Percentiles rank a stretch among this genome's conserved stretches.
phyloP scores from a whole-genome alignment of 2,329 filamentous ascomycete species.

The Stagonosporopsis chrysanthemi region DNA sequence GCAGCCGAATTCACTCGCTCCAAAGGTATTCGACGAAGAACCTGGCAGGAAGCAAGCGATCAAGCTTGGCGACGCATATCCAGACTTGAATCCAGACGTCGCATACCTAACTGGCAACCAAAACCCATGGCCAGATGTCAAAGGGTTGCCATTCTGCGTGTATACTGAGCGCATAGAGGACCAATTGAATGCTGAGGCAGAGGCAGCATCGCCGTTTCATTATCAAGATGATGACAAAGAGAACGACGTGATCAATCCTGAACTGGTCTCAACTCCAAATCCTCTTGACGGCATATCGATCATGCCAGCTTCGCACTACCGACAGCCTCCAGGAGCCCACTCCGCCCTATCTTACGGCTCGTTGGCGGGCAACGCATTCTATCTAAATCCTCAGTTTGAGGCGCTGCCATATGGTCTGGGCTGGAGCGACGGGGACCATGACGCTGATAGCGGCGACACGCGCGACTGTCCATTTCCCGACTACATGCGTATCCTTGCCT shows the following conservation, averaged over 20 bases:
- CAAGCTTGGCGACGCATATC: neutral
- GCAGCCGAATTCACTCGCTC: neutral
- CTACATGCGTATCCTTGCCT: conserved; percentile 18
- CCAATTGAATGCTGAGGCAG: conserved; percentile 27
- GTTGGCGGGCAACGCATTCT: conserved; percentile 19
- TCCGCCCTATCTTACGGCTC: neutral
- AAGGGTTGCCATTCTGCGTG: conserved; percentile 25
- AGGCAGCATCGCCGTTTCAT: conserved; percentile 25
- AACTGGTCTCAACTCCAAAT: conserved; percentile 6
- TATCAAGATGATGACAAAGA: conserved; percentile 36
- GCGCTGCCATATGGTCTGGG: conserved; percentile 26
- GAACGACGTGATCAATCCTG: conserved; percentile 18
- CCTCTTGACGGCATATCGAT: conserved; percentile 19
- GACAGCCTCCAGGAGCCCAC: neutral
- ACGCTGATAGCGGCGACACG: neutral
- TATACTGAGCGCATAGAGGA: conserved; percentile 29
- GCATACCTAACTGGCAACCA: neutral
- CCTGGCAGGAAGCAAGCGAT: neutral
- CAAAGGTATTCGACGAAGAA: neutral
- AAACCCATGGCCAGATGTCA: conserved; percentile 17
- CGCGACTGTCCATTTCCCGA: neutral
- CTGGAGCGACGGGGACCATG: conserved; percentile 12
- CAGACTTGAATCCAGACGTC: neutral
- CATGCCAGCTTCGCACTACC: conserved; percentile 27
- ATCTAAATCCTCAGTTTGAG: conserved; percentile 4